phyloP scores from a whole-genome alignment of 192 early-diverging fungal species.

The Lobosporangium transversale region DNA sequence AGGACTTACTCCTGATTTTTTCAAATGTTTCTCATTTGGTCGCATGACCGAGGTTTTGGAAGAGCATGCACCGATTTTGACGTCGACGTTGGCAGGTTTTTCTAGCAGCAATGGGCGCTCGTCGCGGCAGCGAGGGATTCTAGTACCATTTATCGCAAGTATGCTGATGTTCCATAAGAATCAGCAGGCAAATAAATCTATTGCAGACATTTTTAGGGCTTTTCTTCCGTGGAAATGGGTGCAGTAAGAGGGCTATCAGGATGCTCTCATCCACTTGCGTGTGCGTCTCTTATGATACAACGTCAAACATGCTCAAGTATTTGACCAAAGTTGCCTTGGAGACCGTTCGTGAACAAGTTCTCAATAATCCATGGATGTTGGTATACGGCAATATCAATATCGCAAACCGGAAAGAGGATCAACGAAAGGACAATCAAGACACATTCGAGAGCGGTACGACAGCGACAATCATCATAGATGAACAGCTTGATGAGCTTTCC shows the following conservation, averaged over 20 bases:
- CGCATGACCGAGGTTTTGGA: too few relatives aligned
- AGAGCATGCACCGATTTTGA: too few relatives aligned
- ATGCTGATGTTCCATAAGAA: neutral
- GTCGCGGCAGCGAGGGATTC: too few relatives aligned
- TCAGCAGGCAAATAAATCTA: neutral
- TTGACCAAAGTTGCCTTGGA: neutral
- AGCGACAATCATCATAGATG: neutral
- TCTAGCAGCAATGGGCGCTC: too few relatives aligned
- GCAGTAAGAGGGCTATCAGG: neutral
- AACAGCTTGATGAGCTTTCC: neutral
- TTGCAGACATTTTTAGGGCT: conserved; percentile 4
- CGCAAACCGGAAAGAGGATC: neutral
- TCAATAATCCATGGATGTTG: neutral
- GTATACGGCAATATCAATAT: conserved; percentile 20
- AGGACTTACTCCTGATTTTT: too few relatives aligned
- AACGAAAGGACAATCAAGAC: conserved; percentile 1
- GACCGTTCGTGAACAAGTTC: neutral
- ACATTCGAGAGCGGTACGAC: conserved; percentile 6
- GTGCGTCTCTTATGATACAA: neutral
- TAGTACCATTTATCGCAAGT: too few relatives aligned
- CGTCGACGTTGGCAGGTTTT: too few relatives aligned
- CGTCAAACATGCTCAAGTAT: neutral
- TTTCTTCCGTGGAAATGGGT: neutral
- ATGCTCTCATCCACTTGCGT: neutral
- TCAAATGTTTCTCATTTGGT: too few relatives aligned